A percentile compares a stretch with the other conserved stretches of the same genome.
Conservation (phyloP, 352 stramenopile species). For the Pythium folliculosum region DNA sequence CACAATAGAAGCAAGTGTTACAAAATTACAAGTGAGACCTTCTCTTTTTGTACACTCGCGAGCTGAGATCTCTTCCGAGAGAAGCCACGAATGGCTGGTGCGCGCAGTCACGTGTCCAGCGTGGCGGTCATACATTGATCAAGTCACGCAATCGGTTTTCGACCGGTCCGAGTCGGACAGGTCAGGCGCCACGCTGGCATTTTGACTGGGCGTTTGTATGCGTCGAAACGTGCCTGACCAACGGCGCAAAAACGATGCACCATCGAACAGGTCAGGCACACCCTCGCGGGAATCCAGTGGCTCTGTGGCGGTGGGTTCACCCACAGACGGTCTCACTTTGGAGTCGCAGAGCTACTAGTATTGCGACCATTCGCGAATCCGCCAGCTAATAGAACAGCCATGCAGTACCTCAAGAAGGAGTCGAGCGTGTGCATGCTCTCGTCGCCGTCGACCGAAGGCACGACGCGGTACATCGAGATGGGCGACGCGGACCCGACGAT, state of each 20-base stretch:
- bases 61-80: constrained; percentile 1
- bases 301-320: too few relatives aligned
- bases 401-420: constrained; percentile 1
- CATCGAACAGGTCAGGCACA: not conserved
- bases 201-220: not conserved
- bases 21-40: too few relatives aligned
- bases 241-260: not conserved
- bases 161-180: too few relatives aligned
- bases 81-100: not conserved
- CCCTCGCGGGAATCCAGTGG: not conserved
- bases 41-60: too few relatives aligned
- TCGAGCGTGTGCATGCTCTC: constrained; percentile 15
- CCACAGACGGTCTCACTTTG: not conserved
- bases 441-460: constrained; percentile 15
- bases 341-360: too few relatives aligned
- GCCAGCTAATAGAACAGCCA: not conserved
- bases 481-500: constrained; percentile 1
- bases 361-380: not conserved
- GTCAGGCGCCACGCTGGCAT: not conserved
- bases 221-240: not conserved
- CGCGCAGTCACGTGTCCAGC: too few relatives aligned
- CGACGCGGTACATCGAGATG: constrained; percentile 1
- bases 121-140: too few relatives aligned
- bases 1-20: too few relatives aligned
- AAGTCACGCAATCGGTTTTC: too few relatives aligned